Conservation (phyloP, 2,329 filamentous ascomycete species). For the Aspergillus amoenus region DNA sequence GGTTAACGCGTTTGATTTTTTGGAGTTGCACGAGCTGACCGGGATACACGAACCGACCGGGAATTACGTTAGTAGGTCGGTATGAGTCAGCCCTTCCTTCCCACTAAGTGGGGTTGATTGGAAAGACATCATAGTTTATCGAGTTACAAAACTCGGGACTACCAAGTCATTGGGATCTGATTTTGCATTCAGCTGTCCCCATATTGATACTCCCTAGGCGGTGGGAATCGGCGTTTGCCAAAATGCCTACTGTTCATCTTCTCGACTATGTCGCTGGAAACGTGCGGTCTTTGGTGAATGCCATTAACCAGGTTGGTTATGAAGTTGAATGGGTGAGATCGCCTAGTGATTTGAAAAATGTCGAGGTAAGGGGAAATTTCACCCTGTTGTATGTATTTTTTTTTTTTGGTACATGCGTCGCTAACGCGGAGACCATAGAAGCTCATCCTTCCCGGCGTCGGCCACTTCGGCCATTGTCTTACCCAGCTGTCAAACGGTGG, state of each 20-base stretch:
- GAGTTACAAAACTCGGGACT: neutral
- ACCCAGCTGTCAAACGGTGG: slow-evolving; percentile 77
- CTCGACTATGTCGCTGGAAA: slow-evolving; percentile 94
- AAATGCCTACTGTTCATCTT: slow-evolving; percentile 51
- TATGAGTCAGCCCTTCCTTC: slow-evolving; percentile 7
- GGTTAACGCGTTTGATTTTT: no score
- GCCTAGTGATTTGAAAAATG: slow-evolving; percentile 78
- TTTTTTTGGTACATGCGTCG: neutral
- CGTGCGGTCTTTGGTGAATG: slow-evolving; percentile 92
- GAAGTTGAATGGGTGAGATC: slow-evolving; percentile 87
- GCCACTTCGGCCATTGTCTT: slow-evolving; percentile 96
- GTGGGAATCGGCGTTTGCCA: neutral
- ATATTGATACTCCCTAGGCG: neutral
- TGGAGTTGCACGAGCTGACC: no score
- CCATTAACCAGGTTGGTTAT: slow-evolving; percentile 93
- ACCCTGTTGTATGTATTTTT: neutral
- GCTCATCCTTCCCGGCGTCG: slow-evolving; percentile 93
- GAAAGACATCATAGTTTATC: neutral
- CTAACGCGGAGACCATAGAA: slow-evolving; percentile 54
- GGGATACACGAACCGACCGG: no score
- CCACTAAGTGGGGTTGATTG: neutral
- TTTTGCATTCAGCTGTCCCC: neutral
- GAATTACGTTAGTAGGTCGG: no score
- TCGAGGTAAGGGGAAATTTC: slow-evolving; percentile 63
- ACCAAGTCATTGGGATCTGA: neutral